Percentiles rank a stretch among this genome's conserved stretches.
phyloP scores from a whole-genome alignment of 2,329 filamentous ascomycete genomes.

The Metarhizium album region DNA sequence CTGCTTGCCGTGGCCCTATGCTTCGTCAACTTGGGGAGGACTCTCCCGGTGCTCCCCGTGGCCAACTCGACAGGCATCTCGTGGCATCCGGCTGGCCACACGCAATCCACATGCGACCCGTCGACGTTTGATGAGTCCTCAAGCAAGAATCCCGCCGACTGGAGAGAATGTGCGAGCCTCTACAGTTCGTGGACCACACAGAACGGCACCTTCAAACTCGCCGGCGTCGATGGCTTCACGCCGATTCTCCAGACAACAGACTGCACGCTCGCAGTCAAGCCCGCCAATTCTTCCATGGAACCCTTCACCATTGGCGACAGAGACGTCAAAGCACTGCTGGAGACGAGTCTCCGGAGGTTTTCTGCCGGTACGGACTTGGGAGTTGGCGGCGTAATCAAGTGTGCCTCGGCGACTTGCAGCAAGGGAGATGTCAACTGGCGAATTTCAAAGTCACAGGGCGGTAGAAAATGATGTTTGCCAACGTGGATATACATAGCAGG shows the following conservation, averaged over 20 bases:
- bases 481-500: not conserved
- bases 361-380: conserved; percentile 12
- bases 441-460: conserved; percentile 11
- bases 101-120: conserved; percentile 17
- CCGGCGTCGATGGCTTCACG: conserved; percentile 11
- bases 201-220: conserved; percentile 21
- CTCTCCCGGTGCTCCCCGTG: not conserved
- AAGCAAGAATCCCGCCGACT: conserved; percentile 16
- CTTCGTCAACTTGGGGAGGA: not conserved
- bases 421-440: conserved; percentile 13
- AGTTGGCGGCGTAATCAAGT: conserved; percentile 13
- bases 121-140: conserved; percentile 13
- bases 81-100: conserved; percentile 15
- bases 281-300: conserved; percentile 9
- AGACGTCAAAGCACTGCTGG: conserved; percentile 14
- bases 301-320: conserved; percentile 14
- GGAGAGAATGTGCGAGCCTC: conserved; percentile 20
- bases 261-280: conserved; percentile 17
- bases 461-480: conserved; percentile 1
- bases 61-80: conserved; percentile 12
- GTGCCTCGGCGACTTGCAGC: conserved; percentile 9
- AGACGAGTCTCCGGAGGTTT: conserved; percentile 10
- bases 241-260: conserved; percentile 16
- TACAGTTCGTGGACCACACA: conserved; percentile 17
- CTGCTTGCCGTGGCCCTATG: not conserved